These are phyloP conservation scores for Boletus subcaerulescens DNA, from an alignment of 768 basidiomycete genomes.

Conservation along the genomic window DNA sequence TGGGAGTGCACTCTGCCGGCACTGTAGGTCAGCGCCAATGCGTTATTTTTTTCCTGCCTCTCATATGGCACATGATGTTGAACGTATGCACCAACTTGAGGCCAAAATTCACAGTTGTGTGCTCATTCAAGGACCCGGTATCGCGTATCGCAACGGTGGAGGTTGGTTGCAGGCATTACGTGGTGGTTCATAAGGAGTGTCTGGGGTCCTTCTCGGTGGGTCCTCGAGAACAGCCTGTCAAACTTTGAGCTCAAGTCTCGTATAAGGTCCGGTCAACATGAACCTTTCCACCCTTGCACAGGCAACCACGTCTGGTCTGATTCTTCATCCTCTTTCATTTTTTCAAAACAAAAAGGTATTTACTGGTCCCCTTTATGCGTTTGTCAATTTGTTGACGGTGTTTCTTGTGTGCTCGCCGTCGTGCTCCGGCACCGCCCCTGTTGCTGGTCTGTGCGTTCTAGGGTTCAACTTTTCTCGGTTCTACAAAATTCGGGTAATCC, in stretches of 20 bases:
- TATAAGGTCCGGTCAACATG: slow-evolving; percentile 63
- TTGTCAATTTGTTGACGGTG: slow-evolving; percentile 5
- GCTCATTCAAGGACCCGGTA: too few relatives aligned
- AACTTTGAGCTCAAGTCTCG: slow-evolving; percentile 25
- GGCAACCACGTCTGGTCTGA: slow-evolving; percentile 33
- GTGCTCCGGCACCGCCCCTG: slow-evolving; percentile 25
- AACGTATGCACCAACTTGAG: too few relatives aligned
- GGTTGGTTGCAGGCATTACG: slow-evolving; percentile 13
- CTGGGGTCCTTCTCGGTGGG: slow-evolving; percentile 27
- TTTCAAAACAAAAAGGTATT: slow-evolving; percentile 15
- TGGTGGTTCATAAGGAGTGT: slow-evolving; percentile 18
- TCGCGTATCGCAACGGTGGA: neutral
- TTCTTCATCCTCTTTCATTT: slow-evolving; percentile 5
- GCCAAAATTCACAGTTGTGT: too few relatives aligned
- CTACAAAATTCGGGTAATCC: slow-evolving; percentile 9
- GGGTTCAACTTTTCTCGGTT: slow-evolving; percentile 15
- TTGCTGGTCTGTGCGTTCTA: slow-evolving; percentile 29
- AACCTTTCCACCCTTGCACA: slow-evolving; percentile 42
- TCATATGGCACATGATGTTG: too few relatives aligned
- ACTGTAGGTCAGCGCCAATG: too few relatives aligned
- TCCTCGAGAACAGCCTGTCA: slow-evolving; percentile 21
- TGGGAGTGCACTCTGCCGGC: too few relatives aligned
- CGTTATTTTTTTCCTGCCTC: too few relatives aligned
- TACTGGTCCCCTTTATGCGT: neutral
- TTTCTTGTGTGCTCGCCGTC: slow-evolving; percentile 1